Base-by-base conservation (phyloP, 1,284 basidiomycete species). In the Rhodotorula sp. region DNA sequence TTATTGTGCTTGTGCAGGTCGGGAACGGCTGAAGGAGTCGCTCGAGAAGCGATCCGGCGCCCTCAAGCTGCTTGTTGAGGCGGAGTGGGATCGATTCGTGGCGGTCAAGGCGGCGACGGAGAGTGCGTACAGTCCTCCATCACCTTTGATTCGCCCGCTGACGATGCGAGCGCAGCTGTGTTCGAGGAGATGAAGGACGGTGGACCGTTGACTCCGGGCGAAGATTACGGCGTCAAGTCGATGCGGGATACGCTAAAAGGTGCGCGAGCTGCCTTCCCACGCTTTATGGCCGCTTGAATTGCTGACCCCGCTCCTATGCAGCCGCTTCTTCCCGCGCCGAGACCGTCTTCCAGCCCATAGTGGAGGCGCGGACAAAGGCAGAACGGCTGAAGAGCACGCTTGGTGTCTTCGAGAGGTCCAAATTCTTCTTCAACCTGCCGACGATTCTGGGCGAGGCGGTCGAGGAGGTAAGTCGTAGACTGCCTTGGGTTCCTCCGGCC, bases 361-460 rank as follows among this genome's bases (percentile, higher is more conserved):
- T 99, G 48, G 95, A 99, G 79, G 98, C 97, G 76, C 89, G 94
- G 7, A 89, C 92, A 65, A 99, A 98, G 79, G 92, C 94, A 6
- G 89, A 92, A 79, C 93, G 95, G 80, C 83, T 99, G 15, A 88
- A 93, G 34, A 92, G 90, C 1, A 98, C 96, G 0, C 85, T 99
- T 20, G 90, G 91, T 52, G 92, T 99, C 11, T 98, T 99, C 76
- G 95, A 99, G 76, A 87, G 94, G 58, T 94, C 91, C 66, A 96
- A 94, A 77, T 99, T 98, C 85, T 93, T 99, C 80, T 99, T 99
- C 86, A 98, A 97, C 78, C 85, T 99, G 29, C 95, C 96, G 0
- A 90, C 91, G 30, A 89, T 90, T 55, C 86, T 99, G n/a, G 86
- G 91, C 32, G 95, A 96, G 79, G 89, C 86, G 27, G 90, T 99